Percentiles rank a stretch among this genome's conserved stretches.
These are phyloP conservation scores for Ceratobasidium theobromae DNA, from an alignment of 1,284 basidiomycete species.

Conservation along the genomic window DNA sequence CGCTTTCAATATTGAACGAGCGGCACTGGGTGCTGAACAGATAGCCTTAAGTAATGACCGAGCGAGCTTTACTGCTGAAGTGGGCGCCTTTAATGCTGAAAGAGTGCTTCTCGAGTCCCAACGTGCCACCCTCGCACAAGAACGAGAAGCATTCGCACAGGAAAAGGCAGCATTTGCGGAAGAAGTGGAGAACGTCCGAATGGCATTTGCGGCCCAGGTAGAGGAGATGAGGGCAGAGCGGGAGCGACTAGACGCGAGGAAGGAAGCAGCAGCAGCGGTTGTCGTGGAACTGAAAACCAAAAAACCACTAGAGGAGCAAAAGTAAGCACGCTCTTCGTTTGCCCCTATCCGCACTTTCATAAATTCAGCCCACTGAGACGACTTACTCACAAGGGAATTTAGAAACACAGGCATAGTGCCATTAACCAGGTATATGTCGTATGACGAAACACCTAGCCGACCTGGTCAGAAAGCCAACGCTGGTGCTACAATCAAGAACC, in stretches of 20 bases:
- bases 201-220: slow-evolving; percentile 24
- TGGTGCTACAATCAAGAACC: neutral
- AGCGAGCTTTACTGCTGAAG: slow-evolving; percentile 35
- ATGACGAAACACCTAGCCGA: slow-evolving; percentile 36
- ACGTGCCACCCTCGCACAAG: slow-evolving; percentile 26
- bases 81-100: slow-evolving; percentile 35
- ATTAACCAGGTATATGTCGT: slow-evolving; percentile 28
- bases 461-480: slow-evolving; percentile 35
- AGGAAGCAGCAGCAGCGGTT: slow-evolving; percentile 21
- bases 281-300: slow-evolving; percentile 25
- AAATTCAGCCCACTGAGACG: neutral
- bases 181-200: slow-evolving; percentile 31
- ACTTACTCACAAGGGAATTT: slow-evolving; percentile 25
- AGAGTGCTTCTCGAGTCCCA: slow-evolving; percentile 35
- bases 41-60: slow-evolving; percentile 61
- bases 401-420: slow-evolving; percentile 32
- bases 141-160: slow-evolving; percentile 30
- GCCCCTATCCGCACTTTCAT: neutral
- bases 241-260: slow-evolving; percentile 18
- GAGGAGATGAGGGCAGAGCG: slow-evolving; percentile 25
- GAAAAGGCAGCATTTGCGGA: slow-evolving; percentile 35
- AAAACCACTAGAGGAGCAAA: slow-evolving; percentile 35
- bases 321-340: slow-evolving; percentile 17
- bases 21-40: slow-evolving; percentile 13
- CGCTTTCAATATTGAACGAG: slow-evolving; percentile 32